Conservation (phyloP, 257 asterid species). For the Lantana camara region DNA sequence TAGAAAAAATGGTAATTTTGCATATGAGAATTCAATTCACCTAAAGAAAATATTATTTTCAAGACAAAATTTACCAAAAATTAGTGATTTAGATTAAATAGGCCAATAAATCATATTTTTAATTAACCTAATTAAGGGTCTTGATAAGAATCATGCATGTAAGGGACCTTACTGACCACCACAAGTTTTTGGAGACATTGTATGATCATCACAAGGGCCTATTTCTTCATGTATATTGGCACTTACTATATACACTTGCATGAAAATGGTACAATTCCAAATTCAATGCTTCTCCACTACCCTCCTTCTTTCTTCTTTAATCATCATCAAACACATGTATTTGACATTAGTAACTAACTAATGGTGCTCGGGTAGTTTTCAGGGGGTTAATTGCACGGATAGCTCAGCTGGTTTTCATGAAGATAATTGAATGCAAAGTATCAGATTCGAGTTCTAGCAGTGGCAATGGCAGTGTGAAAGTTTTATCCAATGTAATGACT, state of each 20-base stretch:
- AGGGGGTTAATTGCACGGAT: no score
- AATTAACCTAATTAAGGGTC: slow-evolving; percentile 16
- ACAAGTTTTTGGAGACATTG: slow-evolving; percentile 26
- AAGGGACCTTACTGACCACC: slow-evolving; percentile 11
- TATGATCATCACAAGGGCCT: slow-evolving; percentile 26
- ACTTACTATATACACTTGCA: slow-evolving; percentile 22
- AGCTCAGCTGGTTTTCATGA: no score
- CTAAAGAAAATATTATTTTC: neutral
- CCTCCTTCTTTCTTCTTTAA: no score
- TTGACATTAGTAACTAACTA: slow-evolving; percentile 20
- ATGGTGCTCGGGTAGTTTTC: no score
- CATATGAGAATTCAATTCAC: slow-evolving; percentile 1
- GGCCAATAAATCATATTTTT: neutral
- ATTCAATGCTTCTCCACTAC: slow-evolving; percentile 34
- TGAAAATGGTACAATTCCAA: slow-evolving; percentile 30
- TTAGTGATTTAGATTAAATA: neutral
- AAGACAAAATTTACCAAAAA: neutral
- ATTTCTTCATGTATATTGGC: slow-evolving; percentile 27
- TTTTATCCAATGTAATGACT: no score
- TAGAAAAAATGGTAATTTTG: no score
- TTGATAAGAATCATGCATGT: slow-evolving; percentile 8
- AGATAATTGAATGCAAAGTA: no score
- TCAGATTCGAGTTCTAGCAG: no score
- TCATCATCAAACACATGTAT: slow-evolving; percentile 14
- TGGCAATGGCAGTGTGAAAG: no score